Percentiles rank a stretch among this genome's conserved stretches.
phyloP scores from a whole-genome alignment of 2,329 filamentous ascomycete genomes.

The Hypoxylon sp. region DNA sequence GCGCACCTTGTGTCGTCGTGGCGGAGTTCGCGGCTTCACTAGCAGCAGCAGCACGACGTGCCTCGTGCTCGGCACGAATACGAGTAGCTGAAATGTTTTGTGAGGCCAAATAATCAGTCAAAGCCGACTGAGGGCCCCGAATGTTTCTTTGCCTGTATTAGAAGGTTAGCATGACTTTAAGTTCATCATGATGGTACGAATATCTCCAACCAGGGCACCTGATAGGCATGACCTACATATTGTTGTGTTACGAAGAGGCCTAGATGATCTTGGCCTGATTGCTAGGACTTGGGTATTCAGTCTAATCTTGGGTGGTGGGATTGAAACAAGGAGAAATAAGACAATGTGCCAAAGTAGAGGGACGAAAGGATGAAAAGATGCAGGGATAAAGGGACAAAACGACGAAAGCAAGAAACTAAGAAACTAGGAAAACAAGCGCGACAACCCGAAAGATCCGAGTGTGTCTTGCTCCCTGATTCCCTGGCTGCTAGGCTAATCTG shows the following conservation, averaged over 20 bases:
- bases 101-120: conserved; percentile 53
- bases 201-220: background rate
- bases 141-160: conserved; percentile 45
- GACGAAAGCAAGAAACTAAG: conserved; percentile 1
- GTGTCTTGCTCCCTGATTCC: too few species aligned
- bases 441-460: too few species aligned
- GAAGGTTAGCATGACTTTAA: conserved; percentile 9
- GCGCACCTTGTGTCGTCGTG: conserved; percentile 13
- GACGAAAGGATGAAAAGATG: conserved; percentile 4
- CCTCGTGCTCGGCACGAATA: conserved; percentile 45
- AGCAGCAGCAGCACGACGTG: conserved; percentile 42
- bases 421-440: background rate
- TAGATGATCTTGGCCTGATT: background rate
- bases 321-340: too few species aligned
- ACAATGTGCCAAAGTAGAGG: background rate
- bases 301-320: too few species aligned
- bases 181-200: background rate
- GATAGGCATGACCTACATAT: conserved; percentile 41
- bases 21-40: conserved; percentile 19
- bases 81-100: conserved; percentile 51
- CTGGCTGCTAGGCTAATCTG: background rate
- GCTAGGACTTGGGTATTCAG: too few species aligned
- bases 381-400: background rate
- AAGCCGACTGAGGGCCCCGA: conserved; percentile 52
- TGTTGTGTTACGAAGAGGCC: background rate